Conservation (phyloP, 2,329 filamentous ascomycete species). For the Colletotrichum sp. region DNA sequence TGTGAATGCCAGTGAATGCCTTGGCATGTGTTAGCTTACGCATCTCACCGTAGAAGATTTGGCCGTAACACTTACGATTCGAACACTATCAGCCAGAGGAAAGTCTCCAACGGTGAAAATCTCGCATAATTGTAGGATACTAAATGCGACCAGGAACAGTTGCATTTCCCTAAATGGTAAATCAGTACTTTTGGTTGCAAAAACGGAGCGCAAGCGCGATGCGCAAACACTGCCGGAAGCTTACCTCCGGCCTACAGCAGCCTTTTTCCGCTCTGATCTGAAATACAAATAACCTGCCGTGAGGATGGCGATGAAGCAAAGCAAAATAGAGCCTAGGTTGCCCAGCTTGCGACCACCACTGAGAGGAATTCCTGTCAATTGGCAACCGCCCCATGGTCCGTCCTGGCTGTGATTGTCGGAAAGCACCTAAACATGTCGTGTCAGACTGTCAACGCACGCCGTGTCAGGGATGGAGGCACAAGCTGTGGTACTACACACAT, state of each 20-base stretch:
- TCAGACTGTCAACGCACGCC: constrained; percentile 17
- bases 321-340: constrained; percentile 91
- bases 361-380: constrained; percentile 76
- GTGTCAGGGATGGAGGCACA: constrained; percentile 9
- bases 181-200: constrained; percentile 27
- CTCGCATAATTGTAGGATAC: constrained; percentile 90
- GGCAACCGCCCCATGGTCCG: constrained; percentile 71
- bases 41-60: neutral
- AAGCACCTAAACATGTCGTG: constrained; percentile 66
- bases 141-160: constrained; percentile 85
- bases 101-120: constrained; percentile 96
- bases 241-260: constrained; percentile 91
- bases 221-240: constrained; percentile 24
- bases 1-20: constrained; percentile 89
- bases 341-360: constrained; percentile 70
- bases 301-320: constrained; percentile 79
- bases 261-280: constrained; percentile 86
- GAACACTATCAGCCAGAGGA: constrained; percentile 72
- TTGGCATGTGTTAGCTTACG: constrained; percentile 35
- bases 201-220: neutral
- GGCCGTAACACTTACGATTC: constrained; percentile 67
- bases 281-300: constrained; percentile 72
- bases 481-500: constrained; percentile 61
- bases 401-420: constrained; percentile 62
- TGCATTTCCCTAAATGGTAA: constrained; percentile 82